phyloP scores from a whole-genome alignment of 495 filamentous ascomycete species.

The Rhypophila decipiens region DNA sequence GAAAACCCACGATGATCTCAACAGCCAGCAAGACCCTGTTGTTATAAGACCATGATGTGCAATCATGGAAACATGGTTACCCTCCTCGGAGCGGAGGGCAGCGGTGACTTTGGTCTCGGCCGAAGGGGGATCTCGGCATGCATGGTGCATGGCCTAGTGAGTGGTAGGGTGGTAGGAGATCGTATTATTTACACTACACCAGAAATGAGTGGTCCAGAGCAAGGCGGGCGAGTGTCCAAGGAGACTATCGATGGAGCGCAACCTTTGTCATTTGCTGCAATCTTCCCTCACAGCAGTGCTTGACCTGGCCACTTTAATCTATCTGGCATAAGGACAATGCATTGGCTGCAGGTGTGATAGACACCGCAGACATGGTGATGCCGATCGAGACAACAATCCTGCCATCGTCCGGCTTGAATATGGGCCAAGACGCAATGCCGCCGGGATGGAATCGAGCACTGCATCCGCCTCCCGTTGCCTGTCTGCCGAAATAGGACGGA shows the following conservation, averaged over 20 bases:
- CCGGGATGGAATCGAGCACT: no score
- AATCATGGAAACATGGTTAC: no score
- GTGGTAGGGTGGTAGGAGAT: neutral
- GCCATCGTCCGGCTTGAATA: slow-evolving; percentile 22
- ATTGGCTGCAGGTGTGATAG: slow-evolving; percentile 4
- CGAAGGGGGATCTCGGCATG: slow-evolving; percentile 1
- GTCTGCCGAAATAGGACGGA: neutral
- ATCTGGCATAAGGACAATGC: slow-evolving; percentile 13
- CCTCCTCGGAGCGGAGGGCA: neutral
- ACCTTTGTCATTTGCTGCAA: no score
- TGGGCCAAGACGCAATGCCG: no score
- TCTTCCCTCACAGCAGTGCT: slow-evolving; percentile 1
- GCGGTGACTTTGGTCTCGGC: neutral
- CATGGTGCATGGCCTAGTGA: neutral
- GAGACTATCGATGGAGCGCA: neutral
- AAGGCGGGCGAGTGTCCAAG: no score
- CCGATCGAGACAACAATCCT: slow-evolving; percentile 22
- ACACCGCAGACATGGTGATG: slow-evolving; percentile 10
- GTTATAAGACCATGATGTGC: no score
- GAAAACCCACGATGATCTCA: no score
- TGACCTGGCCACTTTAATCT: slow-evolving; percentile 10
- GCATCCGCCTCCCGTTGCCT: slow-evolving; percentile 4
- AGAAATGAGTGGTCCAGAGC: neutral
- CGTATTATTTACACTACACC: neutral
- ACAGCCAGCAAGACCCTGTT: no score